Base-by-base conservation (phyloP, 2,329 filamentous ascomycete species). In the Alternaria sp. region DNA sequence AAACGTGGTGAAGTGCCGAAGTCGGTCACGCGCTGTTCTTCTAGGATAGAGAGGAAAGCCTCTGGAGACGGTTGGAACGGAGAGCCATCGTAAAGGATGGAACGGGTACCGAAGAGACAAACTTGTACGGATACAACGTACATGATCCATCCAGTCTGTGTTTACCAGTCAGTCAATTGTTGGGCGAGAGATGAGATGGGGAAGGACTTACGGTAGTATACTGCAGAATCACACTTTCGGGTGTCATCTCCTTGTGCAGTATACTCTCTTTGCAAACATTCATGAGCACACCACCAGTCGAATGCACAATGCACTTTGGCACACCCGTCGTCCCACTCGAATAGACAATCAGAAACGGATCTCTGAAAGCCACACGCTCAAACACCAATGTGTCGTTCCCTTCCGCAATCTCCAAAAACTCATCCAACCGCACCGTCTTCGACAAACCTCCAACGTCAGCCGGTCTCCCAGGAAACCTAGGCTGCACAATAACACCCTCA, bases 301-400 rank as follows among this genome's bases (percentile, higher is more conserved):
- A 89, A 75, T 97, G 93, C 3, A 94, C 91, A 64, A 96, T 95
- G 60, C 92, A 93, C 73, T 96, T 96, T 12, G 93, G 93, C 20
- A 86, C 87, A 4, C 93, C 92, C 0, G 93, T 96, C 0, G 92
- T 96, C 2, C 92, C 92, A 1, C 89, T 92, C 0, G 90, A 87
- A 72, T 93, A 96, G 60, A 90, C 91, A 36, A 96, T 85, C 34
- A 94, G 80, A 77, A 92, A 90, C 0, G 93, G 92, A 64, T 94
- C 91, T 28, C 89, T 83, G 74, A 94, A 95, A 0, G 79, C 84
- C 6, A 92, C 80, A 40, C 88, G 84, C 40, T 85, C 84, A 60
- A 93, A 89, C 2, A 81, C 79, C 0, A 86, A 67, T 18, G 77
- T 71, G 6, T 79, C 74, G 14, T 76, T 77, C 1, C 79, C 79